Percentiles rank a stretch among this genome's conserved stretches.
Conservation (phyloP, 179 eudicot genomes). For the Heliamphora pulchella region DNA sequence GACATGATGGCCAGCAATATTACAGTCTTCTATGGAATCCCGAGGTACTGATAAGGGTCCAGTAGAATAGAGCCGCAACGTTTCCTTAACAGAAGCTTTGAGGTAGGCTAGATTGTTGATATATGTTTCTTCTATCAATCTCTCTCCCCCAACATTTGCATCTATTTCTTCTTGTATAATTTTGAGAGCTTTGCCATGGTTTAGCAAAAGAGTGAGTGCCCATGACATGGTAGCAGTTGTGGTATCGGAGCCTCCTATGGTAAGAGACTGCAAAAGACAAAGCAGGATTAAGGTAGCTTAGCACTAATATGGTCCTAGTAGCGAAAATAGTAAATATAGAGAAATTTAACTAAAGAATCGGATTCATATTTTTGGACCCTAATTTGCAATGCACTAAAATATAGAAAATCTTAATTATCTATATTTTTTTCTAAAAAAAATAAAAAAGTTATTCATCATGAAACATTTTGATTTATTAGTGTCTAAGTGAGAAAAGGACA, state of each 20-base stretch:
- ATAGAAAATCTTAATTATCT: too few species aligned
- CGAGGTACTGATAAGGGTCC: conserved; percentile 16
- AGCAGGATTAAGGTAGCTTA: too few species aligned
- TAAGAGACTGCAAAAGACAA: neutral
- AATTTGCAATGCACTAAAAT: too few species aligned
- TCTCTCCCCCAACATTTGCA: conserved; percentile 13
- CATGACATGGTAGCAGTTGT: conserved; percentile 7
- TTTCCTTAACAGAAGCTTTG: conserved; percentile 13
- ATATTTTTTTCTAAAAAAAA: too few species aligned
- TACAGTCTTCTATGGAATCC: conserved; percentile 2
- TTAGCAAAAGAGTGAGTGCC: conserved; percentile 15
- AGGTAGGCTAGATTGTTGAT: conserved; percentile 10
- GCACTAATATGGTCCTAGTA: too few species aligned
- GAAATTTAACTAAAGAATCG: too few species aligned
- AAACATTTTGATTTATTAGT: too few species aligned
- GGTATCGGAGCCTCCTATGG: conserved; percentile 14
- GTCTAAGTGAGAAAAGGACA: too few species aligned
- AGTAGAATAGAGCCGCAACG: conserved; percentile 17
- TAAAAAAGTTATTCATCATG: too few species aligned
- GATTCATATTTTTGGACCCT: too few species aligned
- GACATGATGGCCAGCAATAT: neutral
- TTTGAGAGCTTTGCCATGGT: conserved; percentile 2
- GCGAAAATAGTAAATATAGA: too few species aligned
- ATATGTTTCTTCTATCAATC: conserved; percentile 18
- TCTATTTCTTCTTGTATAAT: conserved; percentile 14